These are phyloP conservation scores for Fraxinus anomala DNA, from an alignment of 257 asterid species.

Conservation along the genomic window DNA sequence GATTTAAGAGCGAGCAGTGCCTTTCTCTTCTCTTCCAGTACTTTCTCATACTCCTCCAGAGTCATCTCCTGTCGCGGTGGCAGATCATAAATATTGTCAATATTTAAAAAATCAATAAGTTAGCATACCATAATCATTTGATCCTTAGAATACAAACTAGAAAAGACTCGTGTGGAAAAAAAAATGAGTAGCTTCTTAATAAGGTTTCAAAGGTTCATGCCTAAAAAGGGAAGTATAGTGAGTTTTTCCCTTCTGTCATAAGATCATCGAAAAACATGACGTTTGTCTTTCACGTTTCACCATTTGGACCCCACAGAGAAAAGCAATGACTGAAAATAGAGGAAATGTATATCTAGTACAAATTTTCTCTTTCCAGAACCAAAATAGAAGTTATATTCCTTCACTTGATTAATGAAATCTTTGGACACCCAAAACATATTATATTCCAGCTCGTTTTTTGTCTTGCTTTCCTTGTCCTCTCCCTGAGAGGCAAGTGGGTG, in stretches of 20 bases:
- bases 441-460: neutral
- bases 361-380: neutral
- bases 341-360: neutral
- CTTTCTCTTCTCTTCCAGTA: constrained; percentile 70
- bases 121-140: neutral
- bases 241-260: neutral
- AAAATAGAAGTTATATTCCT: neutral
- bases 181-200: neutral
- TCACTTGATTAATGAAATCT: neutral
- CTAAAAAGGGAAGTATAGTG: neutral
- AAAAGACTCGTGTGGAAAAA: neutral
- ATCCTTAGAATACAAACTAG: neutral
- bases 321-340: neutral
- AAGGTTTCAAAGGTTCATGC: neutral
- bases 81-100: neutral
- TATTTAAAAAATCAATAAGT: neutral
- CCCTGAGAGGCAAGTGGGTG: neutral
- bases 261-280: neutral
- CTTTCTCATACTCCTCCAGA: constrained; percentile 68
- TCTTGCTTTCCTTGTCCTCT: neutral
- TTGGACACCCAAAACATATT: neutral
- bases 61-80: constrained; percentile 58
- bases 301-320: neutral
- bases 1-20: constrained; percentile 47
- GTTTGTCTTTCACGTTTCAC: neutral